phyloP scores from a whole-genome alignment of 2,329 filamentous ascomycete species.

The Xylariales sp. region DNA sequence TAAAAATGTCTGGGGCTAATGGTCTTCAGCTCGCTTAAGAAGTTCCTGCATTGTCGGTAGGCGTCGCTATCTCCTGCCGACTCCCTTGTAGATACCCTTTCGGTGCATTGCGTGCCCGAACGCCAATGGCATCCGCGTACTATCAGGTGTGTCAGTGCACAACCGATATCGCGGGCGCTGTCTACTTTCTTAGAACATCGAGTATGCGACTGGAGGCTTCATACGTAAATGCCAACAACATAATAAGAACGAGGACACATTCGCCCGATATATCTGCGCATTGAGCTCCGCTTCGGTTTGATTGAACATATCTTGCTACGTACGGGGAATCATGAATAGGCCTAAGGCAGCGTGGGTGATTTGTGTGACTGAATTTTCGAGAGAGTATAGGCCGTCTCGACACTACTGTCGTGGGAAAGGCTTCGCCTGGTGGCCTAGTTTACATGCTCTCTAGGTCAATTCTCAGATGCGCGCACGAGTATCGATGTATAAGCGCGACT shows the following conservation, averaged over 20 bases:
- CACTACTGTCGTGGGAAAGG: background rate
- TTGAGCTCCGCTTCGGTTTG: conserved; percentile 10
- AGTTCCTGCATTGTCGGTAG: conserved; percentile 6
- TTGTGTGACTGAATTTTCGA: background rate
- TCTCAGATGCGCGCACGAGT: background rate
- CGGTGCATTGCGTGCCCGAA: background rate
- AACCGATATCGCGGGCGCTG: background rate
- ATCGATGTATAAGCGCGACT: background rate
- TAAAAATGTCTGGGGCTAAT: conserved; percentile 2
- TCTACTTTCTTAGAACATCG: conserved; percentile 2
- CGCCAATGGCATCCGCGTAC: background rate
- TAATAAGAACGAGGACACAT: background rate
- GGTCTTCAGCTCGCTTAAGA: conserved; percentile 3
- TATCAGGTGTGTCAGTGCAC: background rate
- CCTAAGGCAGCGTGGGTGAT: background rate
- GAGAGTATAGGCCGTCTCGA: background rate
- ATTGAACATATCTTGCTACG: conserved; percentile 7
- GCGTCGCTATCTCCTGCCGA: conserved; percentile 6
- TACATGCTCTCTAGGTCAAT: background rate
- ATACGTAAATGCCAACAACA: background rate
- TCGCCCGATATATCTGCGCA: conserved; percentile 1
- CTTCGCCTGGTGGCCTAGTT: background rate
- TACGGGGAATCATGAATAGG: background rate
- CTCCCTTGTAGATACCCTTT: background rate
- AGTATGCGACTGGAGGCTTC: background rate